Percentiles rank a stretch among this genome's conserved stretches.
phyloP scores from a whole-genome alignment of 1,284 basidiomycete genomes.

The Ceratobasidium sp. region DNA sequence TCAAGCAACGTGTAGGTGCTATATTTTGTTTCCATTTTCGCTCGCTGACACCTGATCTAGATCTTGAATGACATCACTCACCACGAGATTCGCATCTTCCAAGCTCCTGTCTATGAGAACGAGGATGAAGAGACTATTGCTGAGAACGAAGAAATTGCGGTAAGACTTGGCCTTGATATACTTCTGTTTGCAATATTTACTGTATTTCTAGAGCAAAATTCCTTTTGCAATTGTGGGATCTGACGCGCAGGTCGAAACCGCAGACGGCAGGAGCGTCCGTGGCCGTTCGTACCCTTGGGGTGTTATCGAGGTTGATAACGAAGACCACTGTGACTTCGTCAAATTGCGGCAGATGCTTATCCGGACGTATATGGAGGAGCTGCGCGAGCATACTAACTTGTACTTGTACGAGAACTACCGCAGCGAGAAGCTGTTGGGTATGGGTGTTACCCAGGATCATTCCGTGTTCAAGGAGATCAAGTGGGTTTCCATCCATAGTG shows the following conservation, averaged over 20 bases:
- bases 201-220: slow-evolving; percentile 76
- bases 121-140: slow-evolving; percentile 97
- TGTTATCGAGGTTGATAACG: slow-evolving; percentile 97
- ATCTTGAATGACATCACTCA: slow-evolving; percentile 91
- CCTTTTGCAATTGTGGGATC: slow-evolving; percentile 98
- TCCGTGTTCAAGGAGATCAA: slow-evolving; percentile 99
- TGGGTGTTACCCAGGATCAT: slow-evolving; percentile 97
- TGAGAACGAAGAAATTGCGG: slow-evolving; percentile 94
- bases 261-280: slow-evolving; percentile 89
- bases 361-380: slow-evolving; percentile 97
- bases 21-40: not conserved
- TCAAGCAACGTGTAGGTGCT: slow-evolving; percentile 85
- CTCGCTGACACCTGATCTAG: slow-evolving; percentile 58
- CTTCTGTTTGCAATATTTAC: not conserved
- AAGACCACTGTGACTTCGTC: slow-evolving; percentile 98
- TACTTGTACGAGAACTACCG: slow-evolving; percentile 97
- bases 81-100: slow-evolving; percentile 96
- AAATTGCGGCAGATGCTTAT: slow-evolving; percentile 99
- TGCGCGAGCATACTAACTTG: slow-evolving; percentile 94
- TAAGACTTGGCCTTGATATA: slow-evolving; percentile 48
- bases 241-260: slow-evolving; percentile 80
- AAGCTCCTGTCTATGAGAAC: slow-evolving; percentile 94
- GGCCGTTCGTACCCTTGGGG: slow-evolving; percentile 97
- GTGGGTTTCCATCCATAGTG: slow-evolving; percentile 64
- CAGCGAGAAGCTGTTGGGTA: slow-evolving; percentile 91